Evolutionary conservation across 1,284 basidiomycete genomes (phyloP), one percentile per base, ranked within the genome.

Genomic region (Lentinula novae-zelandiae): DNA sequence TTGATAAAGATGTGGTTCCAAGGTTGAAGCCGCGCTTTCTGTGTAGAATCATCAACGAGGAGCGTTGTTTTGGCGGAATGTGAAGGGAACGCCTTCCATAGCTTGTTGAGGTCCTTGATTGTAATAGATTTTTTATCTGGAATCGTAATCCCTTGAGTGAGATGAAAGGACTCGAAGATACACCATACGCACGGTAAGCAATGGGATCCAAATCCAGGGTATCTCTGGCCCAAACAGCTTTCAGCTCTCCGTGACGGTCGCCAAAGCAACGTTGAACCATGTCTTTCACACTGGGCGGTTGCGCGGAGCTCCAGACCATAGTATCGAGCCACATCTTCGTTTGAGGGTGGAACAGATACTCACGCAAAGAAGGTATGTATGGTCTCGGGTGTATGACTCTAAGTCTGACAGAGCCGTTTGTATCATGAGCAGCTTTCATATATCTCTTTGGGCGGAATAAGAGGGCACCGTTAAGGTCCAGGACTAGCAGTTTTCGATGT

Each of bases 231-330:
- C 92, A 95, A 0, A 93, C 76, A 0, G 85, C 86, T 20, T 82
- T 72, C 9, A 94, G 70, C 46, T 75, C 71, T 10, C 69, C 67
- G 60, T 75, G 77, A 33, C 75, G 65, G 4, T 73, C 66, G 2
- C 75, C 80, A 70, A 89, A 91, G 62, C 78, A 80, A 56, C 75
- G 77, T 34, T 78, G 69, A 0, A 89, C 86, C 89, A 92, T 91
- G 65, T 85, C 83, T 0, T 77, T 72, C 3, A 95, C 93, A 67
- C 86, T 93, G 60, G 87, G 82, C 0, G 90, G 88, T 69, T 92
- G 88, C 1, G 93, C 93, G 0, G 88, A 91, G 64, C 89, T 92
- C 93, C 93, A 95, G 0, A 95, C 83, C 84, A 95, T 90, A 5
- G 88, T 85, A 63, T 93, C 89, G 33, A 93, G 79, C 84, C 87